These are phyloP conservation scores for Globisporangium alternatum DNA, from an alignment of 352 stramenopile genomes.

Conservation along the genomic window DNA sequence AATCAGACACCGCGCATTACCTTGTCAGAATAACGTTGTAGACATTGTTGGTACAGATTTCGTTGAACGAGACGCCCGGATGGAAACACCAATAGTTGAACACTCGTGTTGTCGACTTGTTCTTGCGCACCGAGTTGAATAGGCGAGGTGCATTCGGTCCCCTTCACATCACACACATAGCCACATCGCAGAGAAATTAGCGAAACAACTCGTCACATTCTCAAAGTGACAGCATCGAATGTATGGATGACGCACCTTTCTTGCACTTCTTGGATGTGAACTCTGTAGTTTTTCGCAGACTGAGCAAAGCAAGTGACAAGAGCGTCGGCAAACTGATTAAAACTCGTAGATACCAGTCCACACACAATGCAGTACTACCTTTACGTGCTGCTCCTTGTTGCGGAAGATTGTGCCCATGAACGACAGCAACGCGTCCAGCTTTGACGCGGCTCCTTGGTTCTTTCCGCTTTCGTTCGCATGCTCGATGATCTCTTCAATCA, in stretches of 20 bases:
- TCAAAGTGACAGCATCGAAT: not conserved
- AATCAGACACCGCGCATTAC: conserved; percentile 18
- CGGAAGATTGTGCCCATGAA: conserved; percentile 87
- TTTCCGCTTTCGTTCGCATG: conserved; percentile 71
- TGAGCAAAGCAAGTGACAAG: conserved; percentile 18
- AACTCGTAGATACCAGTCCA: not conserved
- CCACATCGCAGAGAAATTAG: conserved; percentile 29
- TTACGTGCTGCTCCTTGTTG: conserved; percentile 72
- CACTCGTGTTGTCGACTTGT: conserved; percentile 69
- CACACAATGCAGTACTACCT: conserved; percentile 40
- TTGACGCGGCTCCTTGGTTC: conserved; percentile 58
- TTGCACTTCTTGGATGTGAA: conserved; percentile 88
- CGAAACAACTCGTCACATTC: no score
- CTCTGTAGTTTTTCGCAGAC: conserved; percentile 75
- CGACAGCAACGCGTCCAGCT: conserved; percentile 76
- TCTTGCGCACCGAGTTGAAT: conserved; percentile 51
- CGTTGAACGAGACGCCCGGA: conserved; percentile 94
- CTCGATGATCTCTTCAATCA: conserved; percentile 89
- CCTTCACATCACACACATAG: conserved; percentile 15
- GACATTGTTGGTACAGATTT: conserved; percentile 91
- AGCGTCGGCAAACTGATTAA: not conserved
- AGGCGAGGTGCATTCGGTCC: conserved; percentile 34
- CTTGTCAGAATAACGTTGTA: conserved; percentile 88
- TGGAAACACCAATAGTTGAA: conserved; percentile 99
- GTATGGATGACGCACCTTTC: conserved; percentile 40